Evolutionary conservation across 371 early-diverging fungal species (phyloP).

Genomic region (Actinomucor elegans): DNA sequence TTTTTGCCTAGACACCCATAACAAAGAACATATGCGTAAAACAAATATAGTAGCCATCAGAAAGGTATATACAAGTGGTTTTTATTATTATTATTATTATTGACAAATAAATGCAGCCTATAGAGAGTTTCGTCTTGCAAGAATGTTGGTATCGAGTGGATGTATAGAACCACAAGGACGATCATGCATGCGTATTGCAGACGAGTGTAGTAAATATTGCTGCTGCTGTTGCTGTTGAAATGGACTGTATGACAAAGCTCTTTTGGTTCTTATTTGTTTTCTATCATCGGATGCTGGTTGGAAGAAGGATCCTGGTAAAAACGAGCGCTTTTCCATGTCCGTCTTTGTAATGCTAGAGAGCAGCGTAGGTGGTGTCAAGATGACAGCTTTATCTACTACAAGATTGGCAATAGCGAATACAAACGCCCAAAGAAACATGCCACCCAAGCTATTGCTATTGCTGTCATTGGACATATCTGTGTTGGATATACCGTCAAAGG

Average conservation of each 20-base stretch:
- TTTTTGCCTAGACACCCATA: too few species aligned
- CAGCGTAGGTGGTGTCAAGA: not conserved
- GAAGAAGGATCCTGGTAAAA: not conserved
- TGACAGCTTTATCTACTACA: slow-evolving; percentile 10
- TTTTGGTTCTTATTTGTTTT: not conserved
- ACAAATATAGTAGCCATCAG: slow-evolving; percentile 24
- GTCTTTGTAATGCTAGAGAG: too few species aligned
- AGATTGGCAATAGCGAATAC: slow-evolving; percentile 21
- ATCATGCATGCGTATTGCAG: not conserved
- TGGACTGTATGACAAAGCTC: too few species aligned
- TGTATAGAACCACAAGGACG: not conserved
- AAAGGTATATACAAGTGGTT: slow-evolving; percentile 31
- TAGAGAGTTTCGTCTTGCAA: slow-evolving; percentile 8
- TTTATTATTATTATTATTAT: slow-evolving; percentile 22
- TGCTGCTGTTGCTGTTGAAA: slow-evolving; percentile 4
- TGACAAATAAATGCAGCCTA: slow-evolving; percentile 12
- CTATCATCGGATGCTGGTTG: not conserved
- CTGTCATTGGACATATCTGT: not conserved
- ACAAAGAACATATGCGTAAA: too few species aligned
- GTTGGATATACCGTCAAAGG: slow-evolving; percentile 16
- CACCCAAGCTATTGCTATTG: slow-evolving; percentile 4
- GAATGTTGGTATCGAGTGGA: not conserved
- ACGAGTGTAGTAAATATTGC: not conserved
- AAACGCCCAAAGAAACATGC: slow-evolving; percentile 20
- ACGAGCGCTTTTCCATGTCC: too few species aligned